Evolutionary conservation across 306 rosid genomes (phyloP).

Genomic region (Cucurbita ficifolia): DNA sequence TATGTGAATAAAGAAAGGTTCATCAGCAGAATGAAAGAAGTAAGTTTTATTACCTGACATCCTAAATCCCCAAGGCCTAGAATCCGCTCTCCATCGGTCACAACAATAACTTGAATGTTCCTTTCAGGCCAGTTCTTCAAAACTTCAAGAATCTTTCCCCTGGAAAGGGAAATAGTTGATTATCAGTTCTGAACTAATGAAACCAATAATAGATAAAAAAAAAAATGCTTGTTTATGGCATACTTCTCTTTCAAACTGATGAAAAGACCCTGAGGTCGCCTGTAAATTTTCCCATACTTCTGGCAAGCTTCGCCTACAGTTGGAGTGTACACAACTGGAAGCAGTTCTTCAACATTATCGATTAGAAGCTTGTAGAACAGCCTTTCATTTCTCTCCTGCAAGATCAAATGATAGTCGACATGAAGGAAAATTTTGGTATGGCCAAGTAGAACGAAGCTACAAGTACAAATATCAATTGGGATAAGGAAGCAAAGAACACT

Average conservation of each 20-base stretch:
- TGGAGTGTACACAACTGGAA: slow-evolving; percentile 93
- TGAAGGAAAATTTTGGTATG: background rate
- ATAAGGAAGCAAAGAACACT: background rate
- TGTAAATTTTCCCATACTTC: slow-evolving; percentile 82
- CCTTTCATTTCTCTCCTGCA: slow-evolving; percentile 86
- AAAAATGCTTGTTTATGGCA: background rate
- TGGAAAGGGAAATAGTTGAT: slow-evolving; percentile 16
- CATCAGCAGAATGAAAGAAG: background rate
- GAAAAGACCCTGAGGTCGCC: slow-evolving; percentile 88
- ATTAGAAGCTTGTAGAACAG: slow-evolving; percentile 85
- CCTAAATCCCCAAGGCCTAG: slow-evolving; percentile 98
- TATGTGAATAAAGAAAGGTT: background rate
- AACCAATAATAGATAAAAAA: background rate
- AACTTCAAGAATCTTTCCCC: slow-evolving; percentile 89
- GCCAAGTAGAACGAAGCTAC: background rate
- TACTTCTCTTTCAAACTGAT: slow-evolving; percentile 93
- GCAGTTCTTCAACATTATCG: slow-evolving; percentile 79
- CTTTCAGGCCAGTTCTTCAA: slow-evolving; percentile 89
- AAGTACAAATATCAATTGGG: background rate
- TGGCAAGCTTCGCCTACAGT: slow-evolving; percentile 98
- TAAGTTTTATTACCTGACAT: slow-evolving; percentile 47
- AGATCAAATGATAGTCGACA: slow-evolving; percentile 12
- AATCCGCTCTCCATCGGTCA: slow-evolving; percentile 95
- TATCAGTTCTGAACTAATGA: background rate
- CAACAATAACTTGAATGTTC: slow-evolving; percentile 83